These are phyloP conservation scores for Komagataella kurtzmanii DNA, from an alignment of 805 yeast genomes.

Conservation along the genomic window DNA sequence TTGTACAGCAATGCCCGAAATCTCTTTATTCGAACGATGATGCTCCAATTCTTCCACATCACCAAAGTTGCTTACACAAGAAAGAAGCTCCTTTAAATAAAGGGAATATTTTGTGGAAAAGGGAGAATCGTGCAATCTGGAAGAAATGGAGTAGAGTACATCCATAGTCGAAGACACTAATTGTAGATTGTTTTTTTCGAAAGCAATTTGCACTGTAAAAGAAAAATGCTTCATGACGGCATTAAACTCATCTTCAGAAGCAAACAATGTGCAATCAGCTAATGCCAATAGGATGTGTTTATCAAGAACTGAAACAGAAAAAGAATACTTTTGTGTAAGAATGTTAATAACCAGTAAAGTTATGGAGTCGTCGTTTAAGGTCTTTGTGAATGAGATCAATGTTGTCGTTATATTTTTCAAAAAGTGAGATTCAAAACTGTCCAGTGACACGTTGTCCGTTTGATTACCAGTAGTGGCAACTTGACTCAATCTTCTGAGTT, in stretches of 20 bases:
- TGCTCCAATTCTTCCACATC: constrained; percentile 53
- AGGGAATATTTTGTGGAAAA: constrained; percentile 34
- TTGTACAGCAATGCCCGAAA: constrained; percentile 55
- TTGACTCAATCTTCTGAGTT: not conserved
- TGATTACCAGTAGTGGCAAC: not conserved
- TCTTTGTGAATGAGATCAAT: constrained; percentile 48
- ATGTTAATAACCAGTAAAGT: constrained; percentile 70
- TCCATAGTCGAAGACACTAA: constrained; percentile 26
- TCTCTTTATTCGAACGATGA: constrained; percentile 67
- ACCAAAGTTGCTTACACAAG: constrained; percentile 60
- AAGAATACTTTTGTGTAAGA: constrained; percentile 57
- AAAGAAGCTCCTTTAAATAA: constrained; percentile 55
- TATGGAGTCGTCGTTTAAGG: constrained; percentile 58
- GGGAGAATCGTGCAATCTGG: constrained; percentile 15
- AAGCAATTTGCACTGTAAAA: constrained; percentile 30
- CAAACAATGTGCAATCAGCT: constrained; percentile 43
- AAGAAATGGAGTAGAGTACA: constrained; percentile 35
- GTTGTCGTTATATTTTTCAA: constrained; percentile 61
- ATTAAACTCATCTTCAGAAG: constrained; percentile 55
- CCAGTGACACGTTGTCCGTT: not conserved
- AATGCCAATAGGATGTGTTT: constrained; percentile 45
- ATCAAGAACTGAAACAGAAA: constrained; percentile 37
- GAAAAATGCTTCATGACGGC: constrained; percentile 47
- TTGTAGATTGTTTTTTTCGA: constrained; percentile 23
- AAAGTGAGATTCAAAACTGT: constrained; percentile 10